Base-by-base conservation (phyloP, 2,329 filamentous ascomycete genomes). In the Apiospora kogelbergensis region DNA sequence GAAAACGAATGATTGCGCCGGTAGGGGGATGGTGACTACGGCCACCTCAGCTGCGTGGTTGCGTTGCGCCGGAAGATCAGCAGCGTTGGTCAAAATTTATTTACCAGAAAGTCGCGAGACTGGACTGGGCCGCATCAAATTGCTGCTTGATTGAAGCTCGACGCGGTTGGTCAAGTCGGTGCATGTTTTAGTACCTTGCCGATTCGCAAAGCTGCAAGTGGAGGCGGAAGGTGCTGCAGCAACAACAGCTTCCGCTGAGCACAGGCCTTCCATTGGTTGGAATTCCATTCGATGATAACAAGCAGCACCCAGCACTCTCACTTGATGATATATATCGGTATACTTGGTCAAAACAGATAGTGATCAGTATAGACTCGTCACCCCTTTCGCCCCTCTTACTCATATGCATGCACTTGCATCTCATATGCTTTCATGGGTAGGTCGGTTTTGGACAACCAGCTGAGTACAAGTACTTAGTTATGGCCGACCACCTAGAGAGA, bases 41-140 rank as follows among this genome's bases (percentile, higher is more conserved):
- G 53, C 30, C 53, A 60, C 53, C 53, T 60, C 53, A 60, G 53
- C 30, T 60, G 53, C 30, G 53, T 60, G 30, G 30, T 60, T 60
- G 53, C 30, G 53, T 37, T 60, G 53, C 30, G 30, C 26, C 30
- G 26, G 9, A 37, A 15, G 15, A 42, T 15, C 13, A 42, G n/a
- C 53, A 60, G 53, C 53, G 53, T 60, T 60, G 53, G 26, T 37
- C 53, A 60, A 60, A 60, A 60, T 60, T 37, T 60, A 60, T 60
- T 60, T 60, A 60, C 30, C 15, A n/a, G n/a, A 60, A 26, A 60
- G 53, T 60, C 53, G 53, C 53, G 53, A 60, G 30, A 60, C 53
- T 45, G 42, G 42, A 45, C 42, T 60, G 53, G 53, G 53, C 53
- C 53, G 53, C 53, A 60, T 60, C 30, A 60, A 60, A 60, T 37